Percentiles rank a stretch among this genome's conserved stretches.
Conservation (phyloP, 2,329 filamentous ascomycete species). For the Colletotrichum chlorophyti region DNA sequence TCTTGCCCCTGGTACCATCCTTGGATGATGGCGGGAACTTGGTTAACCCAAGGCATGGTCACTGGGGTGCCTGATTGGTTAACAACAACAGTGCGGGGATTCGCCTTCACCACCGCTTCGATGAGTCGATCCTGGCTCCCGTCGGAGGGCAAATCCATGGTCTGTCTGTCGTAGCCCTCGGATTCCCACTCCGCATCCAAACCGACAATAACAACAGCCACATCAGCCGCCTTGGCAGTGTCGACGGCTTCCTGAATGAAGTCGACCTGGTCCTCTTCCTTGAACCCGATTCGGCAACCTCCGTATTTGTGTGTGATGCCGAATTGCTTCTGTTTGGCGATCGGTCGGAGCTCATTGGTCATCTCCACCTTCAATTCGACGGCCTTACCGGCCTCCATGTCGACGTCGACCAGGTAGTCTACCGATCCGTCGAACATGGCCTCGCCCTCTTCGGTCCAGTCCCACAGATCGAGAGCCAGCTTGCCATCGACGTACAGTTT, state of each 20-base stretch:
- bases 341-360: slow-evolving; percentile 69
- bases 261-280: slow-evolving; percentile 67
- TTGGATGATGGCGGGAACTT: slow-evolving; percentile 72
- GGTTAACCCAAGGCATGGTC: slow-evolving; percentile 72
- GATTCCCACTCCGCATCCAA: slow-evolving; percentile 79
- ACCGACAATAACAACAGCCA: slow-evolving; percentile 72
- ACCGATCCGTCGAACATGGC: slow-evolving; percentile 75
- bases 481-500: slow-evolving; percentile 65
- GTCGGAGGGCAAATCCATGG: slow-evolving; percentile 71
- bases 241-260: slow-evolving; percentile 71
- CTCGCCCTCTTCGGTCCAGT: slow-evolving; percentile 73
- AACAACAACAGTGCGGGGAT: slow-evolving; percentile 71
- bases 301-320: slow-evolving; percentile 71
- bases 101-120: slow-evolving; percentile 66
- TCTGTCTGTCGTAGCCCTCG: slow-evolving; percentile 76
- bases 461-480: slow-evolving; percentile 69
- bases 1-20: slow-evolving; percentile 80
- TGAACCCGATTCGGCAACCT: slow-evolving; percentile 75
- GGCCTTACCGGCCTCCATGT: slow-evolving; percentile 64
- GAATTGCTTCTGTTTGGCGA: slow-evolving; percentile 63
- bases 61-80: slow-evolving; percentile 74
- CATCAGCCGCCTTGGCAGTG: slow-evolving; percentile 66
- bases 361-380: slow-evolving; percentile 70
- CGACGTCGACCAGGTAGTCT: slow-evolving; percentile 67
- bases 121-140: slow-evolving; percentile 69